Base-by-base conservation (phyloP, 768 basidiomycete genomes). In the Leccinum imitatum region DNA sequence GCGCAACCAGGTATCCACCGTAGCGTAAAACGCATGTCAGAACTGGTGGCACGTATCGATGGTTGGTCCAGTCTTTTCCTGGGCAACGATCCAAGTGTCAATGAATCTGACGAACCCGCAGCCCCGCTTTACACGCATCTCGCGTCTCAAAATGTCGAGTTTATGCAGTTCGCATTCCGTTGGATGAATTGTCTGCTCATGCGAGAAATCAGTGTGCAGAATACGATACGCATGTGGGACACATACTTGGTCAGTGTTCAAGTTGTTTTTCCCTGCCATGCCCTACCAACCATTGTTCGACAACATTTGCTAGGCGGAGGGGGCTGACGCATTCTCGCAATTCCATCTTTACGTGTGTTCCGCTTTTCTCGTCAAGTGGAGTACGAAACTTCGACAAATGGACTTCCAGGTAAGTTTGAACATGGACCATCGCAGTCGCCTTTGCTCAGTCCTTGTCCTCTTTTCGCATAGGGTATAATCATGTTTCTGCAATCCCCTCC, bases 111-210 rank as follows among this genome's bases (percentile, higher is more conserved):
- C 50, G 8, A 54, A 59, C 33, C 30, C 15, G 59, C 39, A 96
- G 93, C 89, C 19, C 93, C 94, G 2, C 82, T 99, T n/a, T 82
- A 88, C 5, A 77, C 84, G 7, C 97, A 99, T 75, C 82, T 99
- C 54, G 88, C 89, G 62, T 77, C 87, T 11, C 90, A 99, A 75
- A 92, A 91, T 67, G 95, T 99, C 65, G 95, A 98, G 78, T 99
- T 97, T 71, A 97, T 99, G 89, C 97, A 99, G 72, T 99, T 99
- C 68, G 96, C 97, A 41, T 99, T 99, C 77, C 84, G 97, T 54
- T 99, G 97, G 97, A 98, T 99, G 95, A 98, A 99, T 69, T 98
- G 97, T 71, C 76, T 99, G 54, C 81, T 98, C 60, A 98, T 99
- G 96, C 84, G 97, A 59, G 97, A 98, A 78, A 91, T 99, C 65